phyloP scores from a whole-genome alignment of 768 basidiomycete genomes.

The Lactifluus piperatus region DNA sequence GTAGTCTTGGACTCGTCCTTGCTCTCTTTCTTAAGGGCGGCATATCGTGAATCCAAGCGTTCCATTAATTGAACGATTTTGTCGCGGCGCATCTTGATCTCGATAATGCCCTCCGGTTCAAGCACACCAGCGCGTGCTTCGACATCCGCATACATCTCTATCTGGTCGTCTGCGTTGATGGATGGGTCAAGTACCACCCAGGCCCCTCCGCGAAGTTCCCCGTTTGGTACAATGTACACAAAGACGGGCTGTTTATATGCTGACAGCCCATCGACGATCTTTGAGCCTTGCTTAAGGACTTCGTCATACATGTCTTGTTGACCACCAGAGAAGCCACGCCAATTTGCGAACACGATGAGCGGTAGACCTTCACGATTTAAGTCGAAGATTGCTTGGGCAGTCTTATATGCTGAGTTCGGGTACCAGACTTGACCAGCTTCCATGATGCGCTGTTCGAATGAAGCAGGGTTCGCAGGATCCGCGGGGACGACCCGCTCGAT shows the following conservation, averaged over 20 bases:
- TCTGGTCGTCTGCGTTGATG: conserved; percentile 84
- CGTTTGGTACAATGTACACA: conserved; percentile 97
- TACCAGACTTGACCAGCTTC: conserved; percentile 99
- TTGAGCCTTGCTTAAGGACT: conserved; percentile 92
- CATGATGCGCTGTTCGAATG: conserved; percentile 96
- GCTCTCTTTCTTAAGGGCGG: conserved; percentile 69
- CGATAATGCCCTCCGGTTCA: conserved; percentile 95
- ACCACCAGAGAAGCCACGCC: conserved; percentile 99
- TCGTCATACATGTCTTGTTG: conserved; percentile 99
- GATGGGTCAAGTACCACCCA: conserved; percentile 99
- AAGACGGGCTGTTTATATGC: conserved; percentile 97
- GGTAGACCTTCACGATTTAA: conserved; percentile 96
- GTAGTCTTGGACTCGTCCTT: conserved; percentile 63
- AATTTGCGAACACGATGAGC: conserved; percentile 98
- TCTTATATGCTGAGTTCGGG: conserved; percentile 98
- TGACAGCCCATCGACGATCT: conserved; percentile 97
- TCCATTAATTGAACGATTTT: conserved; percentile 90
- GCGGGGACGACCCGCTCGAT: conserved; percentile 96
- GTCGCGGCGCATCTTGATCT: conserved; percentile 96
- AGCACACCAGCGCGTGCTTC: conserved; percentile 94
- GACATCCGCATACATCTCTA: conserved; percentile 99
- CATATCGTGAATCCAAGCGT: conserved; percentile 80
- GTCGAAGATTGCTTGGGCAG: conserved; percentile 98
- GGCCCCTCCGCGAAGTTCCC: conserved; percentile 96
- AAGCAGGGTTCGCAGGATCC: conserved; percentile 93